phyloP scores from a whole-genome alignment of 306 rosid genomes.

The Cucumis sativus region DNA sequence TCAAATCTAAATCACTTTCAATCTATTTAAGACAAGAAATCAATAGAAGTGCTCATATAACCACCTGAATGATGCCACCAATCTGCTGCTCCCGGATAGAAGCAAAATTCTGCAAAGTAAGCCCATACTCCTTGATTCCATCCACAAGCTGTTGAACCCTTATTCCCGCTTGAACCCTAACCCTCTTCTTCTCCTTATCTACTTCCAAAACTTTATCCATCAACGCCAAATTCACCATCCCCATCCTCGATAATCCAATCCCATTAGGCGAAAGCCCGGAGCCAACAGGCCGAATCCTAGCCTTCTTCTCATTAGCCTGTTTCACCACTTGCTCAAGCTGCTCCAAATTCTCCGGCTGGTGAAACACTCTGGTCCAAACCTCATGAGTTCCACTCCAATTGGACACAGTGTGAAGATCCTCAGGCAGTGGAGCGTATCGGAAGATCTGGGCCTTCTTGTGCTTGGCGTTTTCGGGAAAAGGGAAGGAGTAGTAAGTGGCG shows the following conservation, averaged over 20 bases:
- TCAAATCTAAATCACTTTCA: background rate
- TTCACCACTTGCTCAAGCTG: constrained; percentile 50
- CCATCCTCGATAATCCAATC: constrained; percentile 63
- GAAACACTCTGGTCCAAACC: constrained; percentile 70
- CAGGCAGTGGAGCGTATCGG: constrained; percentile 89
- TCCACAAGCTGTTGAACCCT: constrained; percentile 93
- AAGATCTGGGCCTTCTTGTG: constrained; percentile 90
- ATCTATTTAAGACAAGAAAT: background rate
- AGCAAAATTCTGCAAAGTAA: constrained; percentile 88
- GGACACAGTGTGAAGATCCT: constrained; percentile 78
- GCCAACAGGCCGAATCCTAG: constrained; percentile 76
- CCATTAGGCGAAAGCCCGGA: constrained; percentile 90
- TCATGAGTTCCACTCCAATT: constrained; percentile 99
- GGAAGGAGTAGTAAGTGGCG: constrained; percentile 83
- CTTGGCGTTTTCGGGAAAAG: constrained; percentile 59
- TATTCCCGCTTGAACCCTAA: constrained; percentile 83
- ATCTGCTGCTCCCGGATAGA: constrained; percentile 94
- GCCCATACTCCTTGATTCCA: constrained; percentile 73
- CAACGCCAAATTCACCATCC: constrained; percentile 82
- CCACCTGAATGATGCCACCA: constrained; percentile 92
- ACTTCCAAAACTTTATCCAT: constrained; percentile 86
- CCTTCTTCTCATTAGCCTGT: constrained; percentile 39
- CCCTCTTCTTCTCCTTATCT: constrained; percentile 58
- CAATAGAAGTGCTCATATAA: background rate
- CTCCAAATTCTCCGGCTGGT: constrained; percentile 62